These are phyloP conservation scores for Paragyromitra xinjiangensis DNA, from an alignment of 495 filamentous ascomycete genomes.

Conservation along the genomic window DNA sequence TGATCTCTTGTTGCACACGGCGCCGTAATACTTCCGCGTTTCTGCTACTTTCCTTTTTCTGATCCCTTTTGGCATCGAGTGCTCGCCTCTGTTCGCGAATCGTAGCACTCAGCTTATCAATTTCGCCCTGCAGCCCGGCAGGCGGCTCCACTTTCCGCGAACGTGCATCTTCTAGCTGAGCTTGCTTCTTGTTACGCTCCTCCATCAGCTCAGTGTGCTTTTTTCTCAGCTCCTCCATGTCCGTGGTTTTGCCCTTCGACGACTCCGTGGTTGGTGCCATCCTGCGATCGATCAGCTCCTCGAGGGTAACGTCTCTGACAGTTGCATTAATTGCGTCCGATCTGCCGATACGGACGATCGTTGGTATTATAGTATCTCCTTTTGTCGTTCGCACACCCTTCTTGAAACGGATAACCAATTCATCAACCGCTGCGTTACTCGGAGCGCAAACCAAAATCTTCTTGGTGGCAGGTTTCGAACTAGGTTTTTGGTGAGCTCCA, in stretches of 20 bases:
- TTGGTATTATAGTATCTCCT: constrained; percentile 75
- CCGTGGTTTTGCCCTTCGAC: constrained; percentile 62
- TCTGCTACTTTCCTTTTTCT: constrained; percentile 81
- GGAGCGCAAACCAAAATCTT: constrained; percentile 95
- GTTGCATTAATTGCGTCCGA: constrained; percentile 91
- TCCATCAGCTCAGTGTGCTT: constrained; percentile 81
- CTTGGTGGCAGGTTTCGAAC: constrained; percentile 65
- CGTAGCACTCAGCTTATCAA: constrained; percentile 70
- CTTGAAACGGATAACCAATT: constrained; percentile 92
- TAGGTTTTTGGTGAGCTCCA: constrained; percentile 58
- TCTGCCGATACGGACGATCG: constrained; percentile 88
- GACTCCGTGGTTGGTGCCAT: constrained; percentile 65
- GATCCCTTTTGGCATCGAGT: constrained; percentile 82
- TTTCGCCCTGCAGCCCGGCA: constrained; percentile 75
- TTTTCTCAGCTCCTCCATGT: constrained; percentile 79
- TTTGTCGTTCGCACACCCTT: constrained; percentile 80
- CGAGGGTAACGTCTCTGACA: constrained; percentile 90
- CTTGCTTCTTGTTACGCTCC: constrained; percentile 71
- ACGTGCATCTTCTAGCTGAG: constrained; percentile 74
- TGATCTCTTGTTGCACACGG: constrained; percentile 86
- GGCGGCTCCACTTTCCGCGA: constrained; percentile 62
- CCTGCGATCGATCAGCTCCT: constrained; percentile 83
- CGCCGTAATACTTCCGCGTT: constrained; percentile 82
- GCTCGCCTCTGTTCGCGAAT: constrained; percentile 74
- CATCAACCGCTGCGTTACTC: constrained; percentile 96